A percentile compares a stretch with the other conserved stretches of the same genome.
These are phyloP conservation scores for Apiospora rasikravindrae DNA, from an alignment of 2,329 filamentous ascomycete species.

Conservation along the genomic window DNA sequence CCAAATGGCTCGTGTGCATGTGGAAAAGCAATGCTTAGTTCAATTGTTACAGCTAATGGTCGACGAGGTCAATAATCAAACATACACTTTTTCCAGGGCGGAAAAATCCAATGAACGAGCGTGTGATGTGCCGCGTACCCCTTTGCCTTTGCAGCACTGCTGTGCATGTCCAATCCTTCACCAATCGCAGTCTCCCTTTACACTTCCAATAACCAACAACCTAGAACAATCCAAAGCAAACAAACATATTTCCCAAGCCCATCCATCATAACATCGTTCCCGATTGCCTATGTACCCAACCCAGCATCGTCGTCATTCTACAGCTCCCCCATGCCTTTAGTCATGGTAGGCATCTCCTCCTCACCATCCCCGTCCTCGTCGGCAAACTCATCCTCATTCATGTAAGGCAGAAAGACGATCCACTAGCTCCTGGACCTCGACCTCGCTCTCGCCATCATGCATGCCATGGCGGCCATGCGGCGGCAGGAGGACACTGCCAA, in stretches of 20 bases:
- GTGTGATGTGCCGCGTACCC: background rate
- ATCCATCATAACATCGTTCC: background rate
- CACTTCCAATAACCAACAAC: background rate
- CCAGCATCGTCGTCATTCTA: background rate
- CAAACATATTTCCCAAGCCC: background rate
- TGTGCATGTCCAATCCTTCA: constrained; percentile 1
- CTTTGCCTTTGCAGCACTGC: background rate
- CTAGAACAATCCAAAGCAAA: background rate
- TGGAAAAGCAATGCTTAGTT: constrained; percentile 13
- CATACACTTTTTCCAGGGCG: background rate
- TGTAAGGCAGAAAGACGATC: constrained; percentile 48
- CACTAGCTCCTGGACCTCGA: constrained; percentile 66
- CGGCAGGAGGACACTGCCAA: constrained; percentile 76
- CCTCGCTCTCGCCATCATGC: constrained; percentile 50
- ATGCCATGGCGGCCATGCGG: constrained; percentile 59
- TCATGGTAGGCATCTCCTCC: background rate
- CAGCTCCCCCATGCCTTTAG: background rate
- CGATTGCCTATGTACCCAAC: background rate
- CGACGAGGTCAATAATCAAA: background rate
- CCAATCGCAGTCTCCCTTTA: background rate
- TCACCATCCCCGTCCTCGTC: background rate
- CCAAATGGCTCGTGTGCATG: background rate
- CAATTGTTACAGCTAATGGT: constrained; percentile 7
- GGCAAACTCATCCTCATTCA: background rate
- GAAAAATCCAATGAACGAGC: constrained; percentile 6